Evolutionary conservation across 805 yeast species (phyloP).

Genomic region (Pichia cabralensis): DNA sequence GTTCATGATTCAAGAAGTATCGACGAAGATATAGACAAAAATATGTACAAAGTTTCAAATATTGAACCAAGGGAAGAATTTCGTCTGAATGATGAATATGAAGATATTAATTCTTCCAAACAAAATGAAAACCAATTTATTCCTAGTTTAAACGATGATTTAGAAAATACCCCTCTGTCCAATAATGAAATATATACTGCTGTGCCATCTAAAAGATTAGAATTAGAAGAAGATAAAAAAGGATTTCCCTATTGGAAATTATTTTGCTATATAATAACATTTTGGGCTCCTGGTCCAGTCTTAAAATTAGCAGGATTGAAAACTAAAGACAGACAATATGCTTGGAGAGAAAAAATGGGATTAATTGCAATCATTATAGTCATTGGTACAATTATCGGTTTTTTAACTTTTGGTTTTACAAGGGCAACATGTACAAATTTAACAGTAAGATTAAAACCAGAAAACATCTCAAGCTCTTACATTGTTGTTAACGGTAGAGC

Average conservation of each 20-base stretch:
- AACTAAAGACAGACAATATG: conserved; percentile 74
- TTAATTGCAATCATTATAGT: conserved; percentile 63
- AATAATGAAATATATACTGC: conserved; percentile 11
- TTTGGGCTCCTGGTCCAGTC: conserved; percentile 84
- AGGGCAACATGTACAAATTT: conserved; percentile 58
- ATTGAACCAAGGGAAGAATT: conserved; percentile 7
- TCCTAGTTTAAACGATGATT: no score
- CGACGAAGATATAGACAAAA: not conserved
- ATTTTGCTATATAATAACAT: conserved; percentile 73
- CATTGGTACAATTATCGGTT: conserved; percentile 74
- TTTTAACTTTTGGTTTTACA: conserved; percentile 83
- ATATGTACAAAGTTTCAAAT: not conserved
- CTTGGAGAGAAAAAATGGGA: conserved; percentile 96
- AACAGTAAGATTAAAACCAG: conserved; percentile 42
- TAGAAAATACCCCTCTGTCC: no score
- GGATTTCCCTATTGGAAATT: conserved; percentile 54
- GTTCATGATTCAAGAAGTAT: not conserved
- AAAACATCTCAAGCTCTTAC: conserved; percentile 49
- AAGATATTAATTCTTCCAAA: not conserved
- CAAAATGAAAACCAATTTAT: no score
- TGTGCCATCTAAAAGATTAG: conserved; percentile 16
- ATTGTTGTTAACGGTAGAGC: conserved; percentile 78
- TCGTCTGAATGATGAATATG: conserved; percentile 50
- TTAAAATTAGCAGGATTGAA: conserved; percentile 66
- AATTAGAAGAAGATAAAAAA: conserved; percentile 15